Evolutionary conservation across 306 rosid genomes (phyloP), one percentile per base, ranked within the genome.

Genomic region (Myrica gale): DNA sequence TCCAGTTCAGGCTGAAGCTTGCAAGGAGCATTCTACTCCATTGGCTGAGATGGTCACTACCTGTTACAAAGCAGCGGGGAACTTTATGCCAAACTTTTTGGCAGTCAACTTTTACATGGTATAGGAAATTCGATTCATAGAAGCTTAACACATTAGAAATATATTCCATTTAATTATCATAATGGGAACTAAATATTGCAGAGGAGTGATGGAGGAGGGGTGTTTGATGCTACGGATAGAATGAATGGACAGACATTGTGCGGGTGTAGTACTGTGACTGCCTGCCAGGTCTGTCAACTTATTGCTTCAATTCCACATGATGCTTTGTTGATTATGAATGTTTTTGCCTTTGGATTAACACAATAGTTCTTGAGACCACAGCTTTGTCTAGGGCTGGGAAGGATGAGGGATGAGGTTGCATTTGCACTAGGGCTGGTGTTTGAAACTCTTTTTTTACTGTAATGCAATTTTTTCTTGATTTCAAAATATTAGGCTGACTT

Each of bases 51-150:
- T 96, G 99, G 87, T 84, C 15, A 77, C 84, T 74, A 88, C 99
- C 50, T 96, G 99, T 72, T 90, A 89, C 80, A 96, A 90, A 83
- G 96, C 97, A 77, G 89, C 98, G 56, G 96, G 99, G 81, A 90
- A 87, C 77, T 21, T 53, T 66, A 79, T 96, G 78, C 97, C 99
- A 65, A 96, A 88, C 88, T 92, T 90, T 51, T 60, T 96, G 86
- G 99, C 97, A 3, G 97, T 96, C 55, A 96, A 96, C 85, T 96
- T 89, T 82, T 96, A 96, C 85, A 92, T 96, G 99, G 99, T 96
- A 92, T 69, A 43, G 15, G 41, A 41, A 52, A 48, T 76, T 76
- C 52, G 51, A 20, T 44, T 42, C 57, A 39, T n/a, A 15, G 56
- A 45, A 43, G 53, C 9, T 65, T 68, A 8, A 47, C 4, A 32